Percentiles rank a stretch among this genome's conserved stretches.
These are phyloP conservation scores for Tolypocladium paradoxum DNA, from an alignment of 2,329 filamentous ascomycete species.

Conservation along the genomic window DNA sequence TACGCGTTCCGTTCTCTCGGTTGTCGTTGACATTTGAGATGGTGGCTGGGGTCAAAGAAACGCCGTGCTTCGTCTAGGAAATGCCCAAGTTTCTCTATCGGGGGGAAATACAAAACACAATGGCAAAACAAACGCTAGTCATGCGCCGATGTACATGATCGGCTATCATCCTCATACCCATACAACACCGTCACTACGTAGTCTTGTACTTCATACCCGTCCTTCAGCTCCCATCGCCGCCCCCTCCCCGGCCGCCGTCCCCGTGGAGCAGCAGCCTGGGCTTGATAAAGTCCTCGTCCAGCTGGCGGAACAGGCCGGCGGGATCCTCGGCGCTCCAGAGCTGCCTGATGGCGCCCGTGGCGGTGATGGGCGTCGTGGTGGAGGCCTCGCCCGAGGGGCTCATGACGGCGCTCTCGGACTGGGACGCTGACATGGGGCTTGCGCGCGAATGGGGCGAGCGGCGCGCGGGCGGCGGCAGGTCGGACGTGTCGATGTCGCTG, in stretches of 20 bases:
- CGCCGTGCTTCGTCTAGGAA: not conserved
- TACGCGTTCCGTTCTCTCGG: not conserved
- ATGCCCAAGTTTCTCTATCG: not conserved
- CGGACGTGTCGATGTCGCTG: slow-evolving; percentile 55
- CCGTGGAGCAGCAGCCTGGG: slow-evolving; percentile 78
- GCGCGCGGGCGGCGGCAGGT: slow-evolving; percentile 51
- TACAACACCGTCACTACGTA: not conserved
- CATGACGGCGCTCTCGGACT: slow-evolving; percentile 17
- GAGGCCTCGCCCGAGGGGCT: slow-evolving; percentile 18
- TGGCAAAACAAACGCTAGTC: not conserved
- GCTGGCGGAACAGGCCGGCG: slow-evolving; percentile 76
- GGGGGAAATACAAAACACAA: not conserved
- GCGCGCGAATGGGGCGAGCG: slow-evolving; percentile 24
- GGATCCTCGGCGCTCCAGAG: slow-evolving; percentile 81
- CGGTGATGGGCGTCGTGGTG: slow-evolving; percentile 44
- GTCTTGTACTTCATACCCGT: not conserved
- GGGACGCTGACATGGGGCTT: slow-evolving; percentile 13
- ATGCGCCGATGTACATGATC: not conserved
- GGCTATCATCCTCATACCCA: not conserved
- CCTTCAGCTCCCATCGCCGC: slow-evolving; percentile 10
- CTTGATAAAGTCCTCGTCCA: slow-evolving; percentile 96
- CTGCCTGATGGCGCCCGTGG: slow-evolving; percentile 66
- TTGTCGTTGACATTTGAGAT: not conserved
- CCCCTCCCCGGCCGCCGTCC: slow-evolving; percentile 20
- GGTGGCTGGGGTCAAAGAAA: not conserved